phyloP scores from a whole-genome alignment of 202 grass and related monocot genomes.

The Bolboschoenoplectus hybrid region DNA sequence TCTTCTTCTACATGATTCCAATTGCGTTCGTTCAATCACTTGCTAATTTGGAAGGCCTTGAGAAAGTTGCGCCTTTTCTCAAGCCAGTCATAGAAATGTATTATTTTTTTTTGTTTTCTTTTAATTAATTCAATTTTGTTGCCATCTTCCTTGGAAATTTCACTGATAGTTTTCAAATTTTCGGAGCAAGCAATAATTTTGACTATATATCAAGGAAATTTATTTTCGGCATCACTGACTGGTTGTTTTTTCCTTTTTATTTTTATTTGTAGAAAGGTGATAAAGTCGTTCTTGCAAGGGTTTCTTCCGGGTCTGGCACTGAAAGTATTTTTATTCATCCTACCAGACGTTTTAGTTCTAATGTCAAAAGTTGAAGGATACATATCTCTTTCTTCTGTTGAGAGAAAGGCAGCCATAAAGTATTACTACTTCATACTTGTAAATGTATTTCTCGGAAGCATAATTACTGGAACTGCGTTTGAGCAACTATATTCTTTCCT shows the following conservation, averaged over 20 bases:
- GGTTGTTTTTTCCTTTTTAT: background rate
- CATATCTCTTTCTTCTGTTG: slow-evolving; percentile 82
- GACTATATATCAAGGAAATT: background rate
- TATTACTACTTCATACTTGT: slow-evolving; percentile 99
- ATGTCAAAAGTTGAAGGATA: slow-evolving; percentile 99
- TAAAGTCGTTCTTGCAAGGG: slow-evolving; percentile 89
- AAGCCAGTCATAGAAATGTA: slow-evolving; percentile 87
- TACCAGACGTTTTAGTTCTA: slow-evolving; percentile 85
- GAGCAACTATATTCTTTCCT: slow-evolving; percentile 84
- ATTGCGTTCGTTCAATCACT: slow-evolving; percentile 98
- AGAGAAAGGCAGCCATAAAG: slow-evolving; percentile 89
- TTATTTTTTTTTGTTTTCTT: slow-evolving; percentile 40
- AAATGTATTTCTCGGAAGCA: slow-evolving; percentile 95
- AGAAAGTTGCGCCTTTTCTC: slow-evolving; percentile 94
- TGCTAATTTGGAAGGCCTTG: slow-evolving; percentile 97
- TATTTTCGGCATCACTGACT: slow-evolving; percentile 13
- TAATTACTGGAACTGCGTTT: slow-evolving; percentile 93
- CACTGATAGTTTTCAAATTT: background rate
- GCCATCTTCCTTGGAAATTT: background rate
- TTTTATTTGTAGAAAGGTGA: slow-evolving; percentile 63
- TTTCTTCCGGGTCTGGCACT: slow-evolving; percentile 93
- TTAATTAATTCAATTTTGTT: slow-evolving; percentile 19
- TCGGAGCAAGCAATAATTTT: background rate
- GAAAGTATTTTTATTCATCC: slow-evolving; percentile 88
- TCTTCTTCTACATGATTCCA: slow-evolving; percentile 98